Evolutionary conservation across 306 rosid species (phyloP).

Genomic region (Ammopiptanthus mongolicus): DNA sequence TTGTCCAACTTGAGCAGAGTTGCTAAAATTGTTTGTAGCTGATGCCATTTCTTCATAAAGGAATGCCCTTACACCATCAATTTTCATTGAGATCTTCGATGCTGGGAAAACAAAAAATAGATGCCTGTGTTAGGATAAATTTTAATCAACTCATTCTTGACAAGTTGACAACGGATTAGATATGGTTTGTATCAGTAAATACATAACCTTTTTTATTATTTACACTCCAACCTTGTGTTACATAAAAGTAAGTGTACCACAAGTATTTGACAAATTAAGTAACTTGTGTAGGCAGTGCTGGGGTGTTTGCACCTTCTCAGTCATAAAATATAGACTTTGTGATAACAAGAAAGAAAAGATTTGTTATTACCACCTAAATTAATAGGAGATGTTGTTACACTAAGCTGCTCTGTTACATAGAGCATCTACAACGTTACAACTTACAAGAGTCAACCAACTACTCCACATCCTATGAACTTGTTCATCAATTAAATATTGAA

Average conservation of each 20-base stretch:
- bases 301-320: background rate
- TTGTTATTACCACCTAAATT: background rate
- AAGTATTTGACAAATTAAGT: too few relatives aligned
- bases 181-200: background rate
- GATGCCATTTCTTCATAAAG: conserved; percentile 50
- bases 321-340: background rate
- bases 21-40: conserved; percentile 53
- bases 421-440: background rate
- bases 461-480: background rate
- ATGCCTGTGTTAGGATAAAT: conserved; percentile 14
- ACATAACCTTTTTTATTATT: background rate
- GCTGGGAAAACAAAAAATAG: conserved; percentile 31
- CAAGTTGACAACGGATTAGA: background rate
- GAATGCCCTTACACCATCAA: conserved; percentile 59
- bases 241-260: too few relatives aligned
- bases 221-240: background rate
- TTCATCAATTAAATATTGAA: background rate
- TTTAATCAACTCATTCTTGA: background rate
- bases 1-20: conserved; percentile 58
- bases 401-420: background rate
- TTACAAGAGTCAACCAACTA: background rate
- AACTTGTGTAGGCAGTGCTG: too few relatives aligned
- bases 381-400: background rate
- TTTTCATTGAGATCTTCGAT: conserved; percentile 45
- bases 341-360: background rate